These are phyloP conservation scores for Uncinocarpus reesii DNA, from an alignment of 2,329 filamentous ascomycete species.

Conservation along the genomic window DNA sequence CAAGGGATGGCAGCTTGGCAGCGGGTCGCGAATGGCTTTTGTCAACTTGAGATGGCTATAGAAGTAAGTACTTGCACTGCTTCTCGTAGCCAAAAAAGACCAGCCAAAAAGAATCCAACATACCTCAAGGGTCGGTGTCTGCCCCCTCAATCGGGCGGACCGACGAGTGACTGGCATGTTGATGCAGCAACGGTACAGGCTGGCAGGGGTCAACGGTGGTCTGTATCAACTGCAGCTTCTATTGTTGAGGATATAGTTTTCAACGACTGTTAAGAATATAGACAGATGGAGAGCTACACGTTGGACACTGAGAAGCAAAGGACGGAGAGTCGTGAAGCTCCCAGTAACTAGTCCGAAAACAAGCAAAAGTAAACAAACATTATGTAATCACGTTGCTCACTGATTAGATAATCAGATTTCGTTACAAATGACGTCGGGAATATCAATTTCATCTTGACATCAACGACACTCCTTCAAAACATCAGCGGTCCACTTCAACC, in stretches of 20 bases:
- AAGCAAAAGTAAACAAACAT: slow-evolving; percentile 8
- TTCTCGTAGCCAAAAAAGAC: too few species aligned
- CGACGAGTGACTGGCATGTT: slow-evolving; percentile 27
- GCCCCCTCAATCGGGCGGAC: slow-evolving; percentile 33
- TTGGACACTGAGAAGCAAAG: background rate
- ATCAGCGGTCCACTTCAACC: too few species aligned
- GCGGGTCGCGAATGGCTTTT: slow-evolving; percentile 15
- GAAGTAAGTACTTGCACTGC: background rate
- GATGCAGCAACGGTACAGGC: slow-evolving; percentile 2
- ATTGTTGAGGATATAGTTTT: too few species aligned
- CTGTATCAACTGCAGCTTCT: too few species aligned
- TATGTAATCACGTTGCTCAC: too few species aligned
- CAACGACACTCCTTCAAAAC: background rate
- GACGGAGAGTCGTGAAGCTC: background rate
- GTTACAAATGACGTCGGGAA: background rate
- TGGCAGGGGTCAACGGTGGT: background rate
- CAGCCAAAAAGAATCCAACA: slow-evolving; percentile 13
- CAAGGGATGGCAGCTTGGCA: slow-evolving; percentile 35
- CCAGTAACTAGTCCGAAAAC: too few species aligned
- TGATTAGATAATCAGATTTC: background rate
- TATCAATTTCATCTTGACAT: background rate
- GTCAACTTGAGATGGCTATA: background rate
- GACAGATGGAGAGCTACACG: background rate
- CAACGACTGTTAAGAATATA: too few species aligned
- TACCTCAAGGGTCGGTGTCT: slow-evolving; percentile 27